Conservation (phyloP, 495 filamentous ascomycete genomes). For the Platismatia glauca region DNA sequence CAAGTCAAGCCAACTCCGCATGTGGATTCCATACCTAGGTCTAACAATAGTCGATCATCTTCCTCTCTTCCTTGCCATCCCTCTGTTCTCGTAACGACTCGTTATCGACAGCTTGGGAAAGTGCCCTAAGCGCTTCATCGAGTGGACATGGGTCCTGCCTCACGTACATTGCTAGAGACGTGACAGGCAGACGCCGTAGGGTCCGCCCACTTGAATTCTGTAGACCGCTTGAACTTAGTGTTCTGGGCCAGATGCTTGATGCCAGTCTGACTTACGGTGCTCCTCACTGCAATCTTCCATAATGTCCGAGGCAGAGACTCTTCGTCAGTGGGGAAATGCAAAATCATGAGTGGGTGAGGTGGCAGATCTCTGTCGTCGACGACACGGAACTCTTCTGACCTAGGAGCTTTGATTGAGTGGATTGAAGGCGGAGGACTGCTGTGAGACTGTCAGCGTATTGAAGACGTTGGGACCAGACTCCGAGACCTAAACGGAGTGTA, state of each 20-base stretch:
- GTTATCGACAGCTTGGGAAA: slow-evolving; percentile 11
- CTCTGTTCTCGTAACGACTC: neutral
- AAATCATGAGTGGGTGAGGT: slow-evolving; percentile 2
- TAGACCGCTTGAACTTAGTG: neutral
- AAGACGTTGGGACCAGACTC: neutral
- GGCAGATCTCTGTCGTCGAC: slow-evolving; percentile 6
- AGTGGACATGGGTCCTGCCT: slow-evolving; percentile 18
- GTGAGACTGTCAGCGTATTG: neutral
- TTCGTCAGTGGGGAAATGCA: neutral
- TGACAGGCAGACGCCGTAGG: slow-evolving; percentile 23
- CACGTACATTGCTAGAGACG: slow-evolving; percentile 23
- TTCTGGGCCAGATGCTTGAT: neutral
- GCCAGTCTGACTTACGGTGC: slow-evolving; percentile 4
- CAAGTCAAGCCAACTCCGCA: neutral
- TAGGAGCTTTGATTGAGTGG: neutral
- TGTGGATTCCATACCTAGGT: too few species aligned
- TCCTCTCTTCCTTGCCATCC: neutral
- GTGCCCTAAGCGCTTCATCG: slow-evolving; percentile 22
- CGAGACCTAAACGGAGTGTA: neutral
- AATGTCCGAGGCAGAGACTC: slow-evolving; percentile 6
- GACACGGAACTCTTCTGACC: neutral
- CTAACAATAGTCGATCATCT: too few species aligned
- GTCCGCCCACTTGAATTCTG: slow-evolving; percentile 27
- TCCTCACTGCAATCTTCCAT: slow-evolving; percentile 11
- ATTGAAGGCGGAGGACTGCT: neutral